These are phyloP conservation scores for Pseudozyma thailandica DNA, from an alignment of 1,284 basidiomycete genomes.

Conservation along the genomic window DNA sequence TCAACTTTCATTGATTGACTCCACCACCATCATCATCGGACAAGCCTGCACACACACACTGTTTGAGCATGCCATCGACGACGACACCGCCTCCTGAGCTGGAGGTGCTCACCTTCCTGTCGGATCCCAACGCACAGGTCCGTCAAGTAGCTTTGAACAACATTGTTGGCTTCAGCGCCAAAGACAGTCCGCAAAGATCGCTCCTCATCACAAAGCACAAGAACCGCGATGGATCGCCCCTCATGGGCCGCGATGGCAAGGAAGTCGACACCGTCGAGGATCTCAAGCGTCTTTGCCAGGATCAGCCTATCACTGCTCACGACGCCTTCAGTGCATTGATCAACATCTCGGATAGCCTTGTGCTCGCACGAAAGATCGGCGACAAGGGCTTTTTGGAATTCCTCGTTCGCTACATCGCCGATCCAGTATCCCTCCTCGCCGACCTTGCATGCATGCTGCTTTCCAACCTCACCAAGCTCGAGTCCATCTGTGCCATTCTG, in stretches of 20 bases:
- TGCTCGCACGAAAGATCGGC: constrained; percentile 76
- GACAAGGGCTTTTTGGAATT: constrained; percentile 83
- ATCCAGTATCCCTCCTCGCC: constrained; percentile 86
- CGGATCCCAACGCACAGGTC: constrained; percentile 86
- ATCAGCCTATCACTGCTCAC: constrained; percentile 84
- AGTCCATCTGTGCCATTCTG: constrained; percentile 77
- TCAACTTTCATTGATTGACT: background rate
- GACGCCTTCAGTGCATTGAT: constrained; percentile 93
- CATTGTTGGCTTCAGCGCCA: constrained; percentile 72
- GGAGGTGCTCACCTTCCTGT: constrained; percentile 84
- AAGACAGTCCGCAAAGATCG: constrained; percentile 51
- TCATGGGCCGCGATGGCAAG: constrained; percentile 56
- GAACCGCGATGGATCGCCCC: constrained; percentile 50
- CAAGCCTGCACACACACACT: background rate
- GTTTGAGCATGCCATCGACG: constrained; percentile 28
- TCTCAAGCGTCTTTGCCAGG: constrained; percentile 84
- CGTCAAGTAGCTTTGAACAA: constrained; percentile 86
- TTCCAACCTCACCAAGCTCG: constrained; percentile 88
- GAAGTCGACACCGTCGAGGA: constrained; percentile 71
- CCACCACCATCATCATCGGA: constrained; percentile 2
- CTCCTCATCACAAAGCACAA: constrained; percentile 59
- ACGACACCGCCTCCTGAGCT: constrained; percentile 48
- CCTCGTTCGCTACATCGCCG: constrained; percentile 88
- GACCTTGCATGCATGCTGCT: constrained; percentile 96
- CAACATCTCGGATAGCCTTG: constrained; percentile 87